phyloP scores from a whole-genome alignment of 108 stramenopile genomes.

The Fragilaria radians region DNA sequence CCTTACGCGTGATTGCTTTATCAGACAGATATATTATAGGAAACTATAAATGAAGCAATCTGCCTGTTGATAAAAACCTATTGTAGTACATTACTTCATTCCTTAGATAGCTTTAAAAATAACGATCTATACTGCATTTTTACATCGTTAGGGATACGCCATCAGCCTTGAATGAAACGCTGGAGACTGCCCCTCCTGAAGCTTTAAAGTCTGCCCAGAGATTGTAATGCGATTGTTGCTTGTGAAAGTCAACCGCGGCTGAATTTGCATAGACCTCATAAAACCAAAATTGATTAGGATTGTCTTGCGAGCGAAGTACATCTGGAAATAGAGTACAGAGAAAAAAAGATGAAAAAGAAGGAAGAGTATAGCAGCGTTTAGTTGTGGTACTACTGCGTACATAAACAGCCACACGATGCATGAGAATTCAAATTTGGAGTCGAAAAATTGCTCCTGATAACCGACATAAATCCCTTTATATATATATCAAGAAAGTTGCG shows the following conservation, averaged over 20 bases:
- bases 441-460: too few species aligned
- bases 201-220: slow-evolving; percentile 81
- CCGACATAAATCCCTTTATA: not conserved
- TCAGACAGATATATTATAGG: too few species aligned
- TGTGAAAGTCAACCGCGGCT: slow-evolving; percentile 71
- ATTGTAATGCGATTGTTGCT: slow-evolving; percentile 72
- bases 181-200: slow-evolving; percentile 60
- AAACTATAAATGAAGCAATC: too few species aligned
- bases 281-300: slow-evolving; percentile 72
- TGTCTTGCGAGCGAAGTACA: slow-evolving; percentile 64
- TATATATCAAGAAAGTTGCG: not conserved
- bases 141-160: slow-evolving; percentile 53
- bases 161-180: slow-evolving; percentile 60
- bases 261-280: slow-evolving; percentile 76
- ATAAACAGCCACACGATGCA: not conserved
- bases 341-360: not conserved
- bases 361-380: not conserved
- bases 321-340: slow-evolving; percentile 36
- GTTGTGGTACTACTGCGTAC: not conserved
- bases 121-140: not conserved
- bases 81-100: too few species aligned
- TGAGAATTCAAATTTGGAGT: not conserved
- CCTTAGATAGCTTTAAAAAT: too few species aligned
- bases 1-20: too few species aligned
- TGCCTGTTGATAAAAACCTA: too few species aligned